Evolutionary conservation across 805 yeast genomes (phyloP).

Genomic region (Ascoidea tarda): DNA sequence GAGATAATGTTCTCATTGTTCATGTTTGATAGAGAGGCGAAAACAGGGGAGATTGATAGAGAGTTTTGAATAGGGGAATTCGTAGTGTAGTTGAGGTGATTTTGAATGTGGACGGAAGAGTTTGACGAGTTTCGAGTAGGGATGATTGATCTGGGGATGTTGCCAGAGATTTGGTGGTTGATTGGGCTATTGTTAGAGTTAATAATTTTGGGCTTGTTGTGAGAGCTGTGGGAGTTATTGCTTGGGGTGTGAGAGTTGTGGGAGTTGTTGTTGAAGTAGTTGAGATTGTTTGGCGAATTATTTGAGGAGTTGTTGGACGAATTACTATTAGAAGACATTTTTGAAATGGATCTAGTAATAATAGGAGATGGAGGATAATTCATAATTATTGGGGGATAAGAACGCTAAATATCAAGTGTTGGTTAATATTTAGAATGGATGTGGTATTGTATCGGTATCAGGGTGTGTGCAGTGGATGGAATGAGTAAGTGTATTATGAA

Average conservation of each 20-base stretch:
- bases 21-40: too few species aligned
- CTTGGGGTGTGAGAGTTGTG: neutral
- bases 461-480: too few species aligned
- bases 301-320: neutral
- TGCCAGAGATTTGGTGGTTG: neutral
- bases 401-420: too few species aligned
- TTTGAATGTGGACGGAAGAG: slow-evolving; percentile 31
- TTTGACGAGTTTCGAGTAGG: slow-evolving; percentile 87
- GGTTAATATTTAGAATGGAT: too few species aligned
- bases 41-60: too few species aligned
- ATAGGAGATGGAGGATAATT: neutral
- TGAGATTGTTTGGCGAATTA: neutral
- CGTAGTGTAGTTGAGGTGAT: too few species aligned
- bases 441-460: too few species aligned
- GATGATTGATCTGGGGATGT: slow-evolving; percentile 53
- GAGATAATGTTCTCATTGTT: too few species aligned
- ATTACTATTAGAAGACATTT: too few species aligned
- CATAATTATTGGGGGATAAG: slow-evolving; percentile 13
- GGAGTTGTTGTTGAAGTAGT: neutral
- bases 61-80: too few species aligned
- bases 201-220: too few species aligned
- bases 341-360: neutral
- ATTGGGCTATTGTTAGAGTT: neutral
- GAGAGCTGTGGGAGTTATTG: neutral
- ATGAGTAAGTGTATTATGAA: too few species aligned